Base-by-base conservation (phyloP, 139 green algal genomes). In the Chlamydomonas eustigma region DNA sequence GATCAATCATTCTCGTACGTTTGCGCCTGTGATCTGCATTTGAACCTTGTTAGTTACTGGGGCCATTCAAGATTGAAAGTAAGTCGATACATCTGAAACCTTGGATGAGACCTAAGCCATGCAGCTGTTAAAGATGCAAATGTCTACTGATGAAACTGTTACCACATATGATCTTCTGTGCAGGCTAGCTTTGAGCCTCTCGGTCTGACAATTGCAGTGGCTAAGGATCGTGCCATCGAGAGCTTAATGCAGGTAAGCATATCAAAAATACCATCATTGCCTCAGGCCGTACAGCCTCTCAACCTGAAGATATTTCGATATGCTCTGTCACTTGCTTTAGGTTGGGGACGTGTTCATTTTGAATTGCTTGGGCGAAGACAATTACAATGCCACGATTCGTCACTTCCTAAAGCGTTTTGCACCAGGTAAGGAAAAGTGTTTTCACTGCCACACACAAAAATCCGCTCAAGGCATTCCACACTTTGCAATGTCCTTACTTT, bases 151-250 rank as follows among this genome's bases (percentile, higher is more conserved):
- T 58, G 12, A 58, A 18, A 58, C 44, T 18, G 12, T 58, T 12
- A 58, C 44, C 44, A 58, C 18, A 18, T 58, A 18, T 58, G 44
- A 18, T 58, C 44, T 18, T 18, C 44, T 25, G 18, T 25, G 2
- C 91, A 97, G 92, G 95, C 95, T 32, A 93, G 84, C 69, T 98
- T 99, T 81, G 94, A 99, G 90, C 95, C 95, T 0, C 86, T 98
- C 34, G 95, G 95, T 33, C 84, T 99, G 24, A 97, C 92, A 51
- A 90, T 99, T 28, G 92, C 95, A 0, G 93, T 99, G 50, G 95
- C 95, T 50, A 98, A 99, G 85, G 95, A 99, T 83, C 84, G 95
- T 24, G 95, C 95, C 78, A 99, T 99, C 67, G 95, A 99, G 94
- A 94, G 85, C 25, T 86, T 98, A 36, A 97, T 99, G 94, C 94